Evolutionary conservation across 352 stramenopile genomes (phyloP).

Genomic region (Globisporangium sylvaticum): DNA sequence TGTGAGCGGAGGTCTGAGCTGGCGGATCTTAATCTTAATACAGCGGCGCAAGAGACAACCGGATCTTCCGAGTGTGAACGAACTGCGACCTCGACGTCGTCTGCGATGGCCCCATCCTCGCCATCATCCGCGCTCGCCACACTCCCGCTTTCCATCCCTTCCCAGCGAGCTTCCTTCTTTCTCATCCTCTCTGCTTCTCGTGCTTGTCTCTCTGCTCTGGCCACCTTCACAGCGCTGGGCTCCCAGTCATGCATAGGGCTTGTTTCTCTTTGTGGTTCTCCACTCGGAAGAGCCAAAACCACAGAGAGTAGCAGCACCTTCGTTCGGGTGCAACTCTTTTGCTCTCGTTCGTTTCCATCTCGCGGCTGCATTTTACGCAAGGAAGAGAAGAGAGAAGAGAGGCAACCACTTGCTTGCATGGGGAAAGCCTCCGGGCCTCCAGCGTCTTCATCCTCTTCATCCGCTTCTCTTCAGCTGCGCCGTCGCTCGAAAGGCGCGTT

Average conservation of each 20-base stretch:
- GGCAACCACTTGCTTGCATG: neutral
- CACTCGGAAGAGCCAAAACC: neutral
- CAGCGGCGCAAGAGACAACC: neutral
- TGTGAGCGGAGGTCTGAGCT: neutral
- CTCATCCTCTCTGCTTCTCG: neutral
- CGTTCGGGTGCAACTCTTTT: neutral
- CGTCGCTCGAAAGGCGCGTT: neutral
- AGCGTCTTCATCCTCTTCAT: neutral
- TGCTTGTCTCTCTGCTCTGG: neutral
- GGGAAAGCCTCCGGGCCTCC: neutral
- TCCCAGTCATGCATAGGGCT: neutral
- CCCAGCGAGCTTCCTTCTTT: neutral
- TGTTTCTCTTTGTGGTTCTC: neutral
- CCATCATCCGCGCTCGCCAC: neutral
- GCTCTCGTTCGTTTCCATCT: neutral
- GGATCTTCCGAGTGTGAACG: neutral
- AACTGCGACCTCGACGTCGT: neutral
- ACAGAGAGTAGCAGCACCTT: neutral
- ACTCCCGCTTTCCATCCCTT: neutral
- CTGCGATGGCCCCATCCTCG: neutral
- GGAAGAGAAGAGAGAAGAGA: neutral
- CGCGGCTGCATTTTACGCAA: too few relatives aligned
- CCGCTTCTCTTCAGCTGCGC: neutral
- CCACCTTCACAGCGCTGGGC: neutral
- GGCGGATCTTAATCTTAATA: neutral